Evolutionary conservation across 176 grass and related monocot genomes (phyloP), one percentile per base, ranked within the genome.

Genomic region (Oryza glumipatula): DNA sequence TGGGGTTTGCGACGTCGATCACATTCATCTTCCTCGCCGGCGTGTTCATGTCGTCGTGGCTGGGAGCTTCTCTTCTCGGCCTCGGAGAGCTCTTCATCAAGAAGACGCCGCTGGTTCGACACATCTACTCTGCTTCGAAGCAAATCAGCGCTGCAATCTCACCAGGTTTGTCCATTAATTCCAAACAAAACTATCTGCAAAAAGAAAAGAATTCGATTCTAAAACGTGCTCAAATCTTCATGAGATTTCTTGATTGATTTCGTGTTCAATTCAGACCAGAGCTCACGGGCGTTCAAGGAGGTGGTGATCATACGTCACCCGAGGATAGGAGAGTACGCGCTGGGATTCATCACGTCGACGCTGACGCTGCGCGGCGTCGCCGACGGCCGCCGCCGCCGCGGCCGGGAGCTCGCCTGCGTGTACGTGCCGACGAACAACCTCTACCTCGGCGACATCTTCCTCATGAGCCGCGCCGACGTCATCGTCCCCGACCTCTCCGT

Each of bases 351-450:
- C 70, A 97, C 91, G 16, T 94, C 91, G 3, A 91, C 84, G 19
- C 77, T 97, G 85, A 78, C 86, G 63, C 89, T 94, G 22, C 89
- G 84, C 2, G 79, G 16, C 49, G 84, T 56, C 1, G 52, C 52
- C 74, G 0, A 36, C 12, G 11, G 47, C 47, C 9, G 1, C 0
- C 5, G 4, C 13, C n/a, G n/a, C n/a, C n/a, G 82, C n/a, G 84
- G 86, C 35, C 74, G 93, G 74, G 87, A 97, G 60, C 87, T 97
- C 11, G 75, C 74, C 14, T 97, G 91, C 44, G 91, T 96, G 24
- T 96, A 94, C 70, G 74, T 97, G 63, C 91, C 89, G 7, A 97
- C 91, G 60, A 97, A 97, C 48, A 83, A 97, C 70, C 94, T 97
- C 44, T 94, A 94, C 67, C 84, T 97, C 24, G 89, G 94, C 19